Percentiles rank a stretch among this genome's conserved stretches.
Conservation (phyloP, 345 rosid species). For the Barbarea vulgaris region DNA sequence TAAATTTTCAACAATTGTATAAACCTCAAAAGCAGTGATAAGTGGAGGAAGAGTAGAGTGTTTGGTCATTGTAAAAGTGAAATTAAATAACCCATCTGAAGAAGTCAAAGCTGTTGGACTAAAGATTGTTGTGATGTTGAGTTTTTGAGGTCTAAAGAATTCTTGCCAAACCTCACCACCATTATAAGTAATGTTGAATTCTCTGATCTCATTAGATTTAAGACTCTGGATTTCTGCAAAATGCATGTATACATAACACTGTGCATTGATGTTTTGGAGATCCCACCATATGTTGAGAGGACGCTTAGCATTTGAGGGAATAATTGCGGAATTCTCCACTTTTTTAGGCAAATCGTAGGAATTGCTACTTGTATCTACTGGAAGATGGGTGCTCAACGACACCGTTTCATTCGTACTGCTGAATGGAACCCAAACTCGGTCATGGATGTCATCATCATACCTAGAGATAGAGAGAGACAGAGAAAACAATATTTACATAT, state of each 20-base stretch:
- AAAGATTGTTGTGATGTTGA: constrained; percentile 36
- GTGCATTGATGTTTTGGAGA: background rate
- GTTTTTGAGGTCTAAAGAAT: constrained; percentile 32
- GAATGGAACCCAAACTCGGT: constrained; percentile 49
- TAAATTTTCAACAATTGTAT: constrained; percentile 27
- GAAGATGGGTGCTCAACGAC: constrained; percentile 3
- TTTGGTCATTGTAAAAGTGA: constrained; percentile 28
- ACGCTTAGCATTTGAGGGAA: constrained; percentile 28
- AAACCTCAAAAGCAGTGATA: constrained; percentile 48
- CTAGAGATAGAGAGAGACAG: constrained; percentile 16
- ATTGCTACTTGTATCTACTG: background rate
- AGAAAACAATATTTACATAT: background rate
- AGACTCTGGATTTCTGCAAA: constrained; percentile 46
- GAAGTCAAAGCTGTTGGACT: constrained; percentile 23
- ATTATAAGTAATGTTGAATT: constrained; percentile 37
- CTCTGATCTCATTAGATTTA: constrained; percentile 35
- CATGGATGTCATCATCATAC: constrained; percentile 47
- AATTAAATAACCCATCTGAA: constrained; percentile 20
- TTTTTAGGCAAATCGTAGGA: constrained; percentile 35
- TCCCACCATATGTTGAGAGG: constrained; percentile 16
- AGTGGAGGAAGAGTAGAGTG: constrained; percentile 46
- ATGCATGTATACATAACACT: constrained; percentile 50
- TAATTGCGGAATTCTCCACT: constrained; percentile 36
- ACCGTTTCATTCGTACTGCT: background rate
- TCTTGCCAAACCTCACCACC: constrained; percentile 26